Evolutionary conservation across 371 early-diverging fungal species (phyloP).

Genomic region (Mucor lusitanicus): DNA sequence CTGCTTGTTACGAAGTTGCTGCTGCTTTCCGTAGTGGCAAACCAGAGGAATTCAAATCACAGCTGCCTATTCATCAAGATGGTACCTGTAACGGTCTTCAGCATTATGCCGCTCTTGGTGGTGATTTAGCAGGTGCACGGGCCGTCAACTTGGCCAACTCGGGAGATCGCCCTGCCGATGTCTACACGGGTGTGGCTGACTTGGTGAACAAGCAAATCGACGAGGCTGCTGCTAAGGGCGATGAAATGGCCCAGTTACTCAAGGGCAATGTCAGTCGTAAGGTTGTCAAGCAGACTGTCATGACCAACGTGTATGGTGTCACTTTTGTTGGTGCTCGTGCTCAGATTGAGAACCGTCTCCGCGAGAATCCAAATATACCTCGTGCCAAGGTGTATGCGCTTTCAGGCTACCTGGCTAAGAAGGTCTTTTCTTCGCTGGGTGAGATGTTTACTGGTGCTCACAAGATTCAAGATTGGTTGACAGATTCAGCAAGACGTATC

Average conservation of each 20-base stretch:
- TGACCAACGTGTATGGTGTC: slow-evolving; percentile 99
- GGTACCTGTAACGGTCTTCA: slow-evolving; percentile 99
- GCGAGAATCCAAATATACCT: slow-evolving; percentile 68
- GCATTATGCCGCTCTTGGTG: slow-evolving; percentile 98
- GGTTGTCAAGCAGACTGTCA: slow-evolving; percentile 98
- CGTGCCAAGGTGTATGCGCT: slow-evolving; percentile 53
- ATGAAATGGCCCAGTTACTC: slow-evolving; percentile 58
- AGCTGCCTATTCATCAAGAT: slow-evolving; percentile 95
- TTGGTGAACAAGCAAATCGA: slow-evolving; percentile 73
- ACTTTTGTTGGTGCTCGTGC: slow-evolving; percentile 93
- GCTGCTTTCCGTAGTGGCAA: slow-evolving; percentile 76
- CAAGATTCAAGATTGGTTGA: slow-evolving; percentile 93
- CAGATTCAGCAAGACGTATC: slow-evolving; percentile 84
- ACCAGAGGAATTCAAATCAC: slow-evolving; percentile 73
- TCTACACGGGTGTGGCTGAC: slow-evolving; percentile 90
- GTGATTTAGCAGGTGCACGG: slow-evolving; percentile 89
- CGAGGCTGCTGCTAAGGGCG: slow-evolving; percentile 62
- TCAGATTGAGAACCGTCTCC: slow-evolving; percentile 86
- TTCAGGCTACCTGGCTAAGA: slow-evolving; percentile 76
- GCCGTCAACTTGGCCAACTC: slow-evolving; percentile 88
- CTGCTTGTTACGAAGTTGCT: slow-evolving; percentile 87
- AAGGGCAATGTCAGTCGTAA: slow-evolving; percentile 83
- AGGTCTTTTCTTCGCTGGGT: slow-evolving; percentile 86
- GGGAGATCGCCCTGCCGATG: slow-evolving; percentile 89
- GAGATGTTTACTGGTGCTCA: slow-evolving; percentile 91